Percentiles rank a stretch among this genome's conserved stretches.
These are phyloP conservation scores for Colletotrichum salicis DNA, from an alignment of 2,329 filamentous ascomycete genomes.

Conservation along the genomic window DNA sequence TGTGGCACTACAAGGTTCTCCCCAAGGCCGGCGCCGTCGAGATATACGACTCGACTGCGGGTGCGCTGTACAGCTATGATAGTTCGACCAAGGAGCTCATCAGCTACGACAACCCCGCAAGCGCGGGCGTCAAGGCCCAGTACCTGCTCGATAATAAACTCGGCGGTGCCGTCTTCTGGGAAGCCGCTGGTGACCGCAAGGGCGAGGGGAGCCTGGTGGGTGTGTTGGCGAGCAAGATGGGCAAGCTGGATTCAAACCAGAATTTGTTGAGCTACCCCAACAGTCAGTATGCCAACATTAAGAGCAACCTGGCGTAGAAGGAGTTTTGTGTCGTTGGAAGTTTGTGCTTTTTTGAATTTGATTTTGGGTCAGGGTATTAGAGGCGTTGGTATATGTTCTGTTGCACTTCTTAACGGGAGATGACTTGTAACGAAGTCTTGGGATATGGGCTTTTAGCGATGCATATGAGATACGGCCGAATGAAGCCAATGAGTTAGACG, in stretches of 20 bases:
- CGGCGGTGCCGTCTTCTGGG: slow-evolving; percentile 88
- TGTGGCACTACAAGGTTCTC: slow-evolving; percentile 80
- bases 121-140: slow-evolving; percentile 68
- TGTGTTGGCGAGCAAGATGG: slow-evolving; percentile 58
- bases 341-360: background rate
- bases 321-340: background rate
- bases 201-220: slow-evolving; percentile 67
- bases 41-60: slow-evolving; percentile 64
- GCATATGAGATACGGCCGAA: background rate
- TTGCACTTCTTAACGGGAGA: background rate
- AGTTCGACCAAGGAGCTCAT: slow-evolving; percentile 69
- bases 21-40: slow-evolving; percentile 69
- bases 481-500: background rate
- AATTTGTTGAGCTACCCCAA: slow-evolving; percentile 67
- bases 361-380: background rate
- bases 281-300: slow-evolving; percentile 69
- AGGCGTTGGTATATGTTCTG: background rate
- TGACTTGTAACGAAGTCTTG: background rate
- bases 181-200: slow-evolving; percentile 73
- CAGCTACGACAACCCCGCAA: slow-evolving; percentile 72
- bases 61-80: slow-evolving; percentile 80
- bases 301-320: slow-evolving; percentile 37
- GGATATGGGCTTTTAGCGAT: background rate
- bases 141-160: slow-evolving; percentile 71
- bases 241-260: slow-evolving; percentile 56